Evolutionary conservation across 208 protist species (phyloP), one percentile per base, ranked within the genome.

Genomic region (Trypanosoma conorhini): DNA sequence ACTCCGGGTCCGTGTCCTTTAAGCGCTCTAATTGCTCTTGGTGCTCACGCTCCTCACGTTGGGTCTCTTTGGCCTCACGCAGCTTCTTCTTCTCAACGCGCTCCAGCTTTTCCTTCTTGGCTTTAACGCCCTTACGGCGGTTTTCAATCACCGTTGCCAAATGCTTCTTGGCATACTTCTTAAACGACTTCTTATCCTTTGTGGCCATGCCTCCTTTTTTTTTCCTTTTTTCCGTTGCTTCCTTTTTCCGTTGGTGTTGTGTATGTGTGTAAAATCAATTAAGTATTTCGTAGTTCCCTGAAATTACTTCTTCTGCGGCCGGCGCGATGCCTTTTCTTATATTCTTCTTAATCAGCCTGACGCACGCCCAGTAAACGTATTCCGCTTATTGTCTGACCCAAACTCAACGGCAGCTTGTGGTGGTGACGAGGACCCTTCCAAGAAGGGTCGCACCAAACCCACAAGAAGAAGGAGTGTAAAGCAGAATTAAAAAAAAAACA

Each of bases 121-220:
- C 78, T 77, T 94, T 93, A 21, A 84, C 85, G 19, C 85, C 88
- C 80, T 97, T 94, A 33, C 90, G 87, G 35, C 90, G 92, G 26
- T 82, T 93, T 74, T 96, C 87, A 74, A 96, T 96, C 52, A 94
- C 87, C 42, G 77, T 79, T 21, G 92, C 88, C 70, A 96, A 80
- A 67, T 96, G 92, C 71, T 96, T 96, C 84, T 92, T 93, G 57
- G 92, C 89, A 72, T 88, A 96, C 79, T 95, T 96, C 77, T 94
- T 94, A 64, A 95, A 96, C 19, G 88, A 95, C 75, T 96, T 96
- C 82, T 95, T 96, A 61, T 90, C 89, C 65, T 96, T 96, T 12
- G 70, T 81, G 24, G 81, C 76, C 88, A 93, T 96, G 8, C n/a
- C n/a, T n/a, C n/a, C n/a, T n/a, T n/a, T n/a, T n/a, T n/a, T n/a